These are phyloP conservation scores for Termitomyces sp. DNA, from an alignment of 768 basidiomycete species.

Conservation along the genomic window DNA sequence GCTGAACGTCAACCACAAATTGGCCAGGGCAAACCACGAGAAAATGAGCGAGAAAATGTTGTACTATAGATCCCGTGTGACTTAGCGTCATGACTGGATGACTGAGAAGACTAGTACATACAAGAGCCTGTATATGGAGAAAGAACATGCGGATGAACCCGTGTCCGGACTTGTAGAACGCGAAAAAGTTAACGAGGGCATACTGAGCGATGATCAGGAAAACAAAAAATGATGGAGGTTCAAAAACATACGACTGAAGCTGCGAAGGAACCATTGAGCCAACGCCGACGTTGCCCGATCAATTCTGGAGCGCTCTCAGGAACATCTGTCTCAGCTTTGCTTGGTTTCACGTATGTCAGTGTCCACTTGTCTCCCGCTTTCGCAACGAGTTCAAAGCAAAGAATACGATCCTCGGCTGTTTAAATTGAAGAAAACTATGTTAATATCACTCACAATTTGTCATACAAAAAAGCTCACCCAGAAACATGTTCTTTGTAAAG, in stretches of 20 bases:
- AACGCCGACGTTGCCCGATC: constrained; percentile 92
- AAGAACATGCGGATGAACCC: constrained; percentile 93
- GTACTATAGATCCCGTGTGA: constrained; percentile 43
- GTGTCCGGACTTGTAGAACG: constrained; percentile 82
- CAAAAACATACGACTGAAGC: constrained; percentile 69
- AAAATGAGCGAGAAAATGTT: constrained; percentile 82
- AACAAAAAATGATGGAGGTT: not conserved
- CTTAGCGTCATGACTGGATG: not conserved
- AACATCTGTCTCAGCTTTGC: constrained; percentile 96
- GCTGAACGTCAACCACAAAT: constrained; percentile 92
- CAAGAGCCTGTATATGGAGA: constrained; percentile 89
- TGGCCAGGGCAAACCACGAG: constrained; percentile 91
- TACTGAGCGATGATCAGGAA: constrained; percentile 44
- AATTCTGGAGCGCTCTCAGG: constrained; percentile 88
- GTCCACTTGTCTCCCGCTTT: constrained; percentile 88
- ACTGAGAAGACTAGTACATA: constrained; percentile 29
- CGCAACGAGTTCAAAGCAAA: constrained; percentile 95
- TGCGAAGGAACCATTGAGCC: constrained; percentile 95
- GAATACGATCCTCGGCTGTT: constrained; percentile 89
- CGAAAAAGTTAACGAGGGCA: constrained; percentile 89
- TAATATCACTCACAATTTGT: not conserved
- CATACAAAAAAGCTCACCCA: constrained; percentile 21
- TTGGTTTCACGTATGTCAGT: constrained; percentile 86
- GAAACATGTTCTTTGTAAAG: constrained; percentile 85
- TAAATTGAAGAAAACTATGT: not conserved